Evolutionary conservation across 306 rosid species (phyloP), one percentile per base, ranked within the genome.

Genomic region (Lathyrus aphaca): DNA sequence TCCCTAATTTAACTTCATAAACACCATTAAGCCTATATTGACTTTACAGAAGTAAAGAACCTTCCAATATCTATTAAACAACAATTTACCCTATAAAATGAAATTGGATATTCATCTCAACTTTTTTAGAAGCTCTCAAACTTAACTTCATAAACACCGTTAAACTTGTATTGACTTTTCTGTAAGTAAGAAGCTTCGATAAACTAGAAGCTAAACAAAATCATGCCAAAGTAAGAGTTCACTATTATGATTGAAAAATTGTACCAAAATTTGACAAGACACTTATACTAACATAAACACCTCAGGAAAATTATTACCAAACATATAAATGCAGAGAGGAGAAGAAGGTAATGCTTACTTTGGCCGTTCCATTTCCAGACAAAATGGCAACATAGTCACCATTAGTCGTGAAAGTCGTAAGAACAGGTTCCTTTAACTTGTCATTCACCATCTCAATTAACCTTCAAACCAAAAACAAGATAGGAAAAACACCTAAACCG

Each of bases 371-470:
- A 37, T 68, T 43, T 39, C 56, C n/a, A 55, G 82, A 77, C 49
- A 81, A 17, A 81, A 81, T 55, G 5, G 82, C 82, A 2, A 73
- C 50, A 29, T 29, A 68, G 39, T 79, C 80, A 2, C 84, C 84
- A 27, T 60, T 60, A n/a, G 77, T 66, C 48, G 84, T 79, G 75
- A 81, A 84, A 15, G 84, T 82, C 0, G 82, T 69, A 14, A 80
- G 65, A 72, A 17, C 67, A 67, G 44, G 57, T 66, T 82, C 79
- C 74, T 82, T 78, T 66, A 67, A 19, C 21, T 73, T 49, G 13
- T 53, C 71, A 68, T 77, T 82, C 68, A 32, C 74, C 80, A 82
- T 85, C 56, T 81, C 56, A 17, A n/a, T n/a, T n/a, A n/a, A 15
- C 70, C 29, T 63, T 64, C 55, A 59, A 14, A 38, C 58, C 35